Evolutionary conservation across 2,329 filamentous ascomycete genomes (phyloP).

Genomic region (Plectosphaerella cucumerina): DNA sequence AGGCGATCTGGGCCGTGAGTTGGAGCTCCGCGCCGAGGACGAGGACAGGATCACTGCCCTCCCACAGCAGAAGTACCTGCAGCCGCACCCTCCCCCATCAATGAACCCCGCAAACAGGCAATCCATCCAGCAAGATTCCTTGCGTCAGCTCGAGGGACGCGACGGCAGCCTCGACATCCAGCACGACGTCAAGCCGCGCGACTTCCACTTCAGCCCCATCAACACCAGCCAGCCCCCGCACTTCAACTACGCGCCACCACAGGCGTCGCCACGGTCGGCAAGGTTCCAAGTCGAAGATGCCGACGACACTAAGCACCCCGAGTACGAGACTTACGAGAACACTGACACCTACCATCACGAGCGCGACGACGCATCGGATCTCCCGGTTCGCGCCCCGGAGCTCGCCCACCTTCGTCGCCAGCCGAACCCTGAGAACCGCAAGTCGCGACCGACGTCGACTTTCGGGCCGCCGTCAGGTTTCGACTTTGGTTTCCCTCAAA

Average conservation of each 20-base stretch:
- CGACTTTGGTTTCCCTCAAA: slow-evolving; percentile 77
- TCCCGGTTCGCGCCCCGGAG: slow-evolving; percentile 43
- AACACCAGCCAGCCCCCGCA: slow-evolving; percentile 47
- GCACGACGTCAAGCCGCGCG: slow-evolving; percentile 29
- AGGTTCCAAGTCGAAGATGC: not conserved
- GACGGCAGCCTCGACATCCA: slow-evolving; percentile 38
- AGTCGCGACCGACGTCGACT: slow-evolving; percentile 46
- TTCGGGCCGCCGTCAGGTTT: slow-evolving; percentile 61
- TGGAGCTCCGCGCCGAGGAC: slow-evolving; percentile 74
- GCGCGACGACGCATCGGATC: slow-evolving; percentile 8
- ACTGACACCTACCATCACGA: slow-evolving; percentile 1
- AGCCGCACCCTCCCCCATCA: slow-evolving; percentile 36
- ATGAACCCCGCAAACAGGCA: slow-evolving; percentile 20
- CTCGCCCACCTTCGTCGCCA: slow-evolving; percentile 51
- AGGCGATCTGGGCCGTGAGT: slow-evolving; percentile 74
- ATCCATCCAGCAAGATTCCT: slow-evolving; percentile 39
- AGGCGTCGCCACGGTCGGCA: slow-evolving; percentile 29
- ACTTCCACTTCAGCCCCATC: slow-evolving; percentile 57
- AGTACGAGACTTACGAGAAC: not conserved
- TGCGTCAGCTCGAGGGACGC: slow-evolving; percentile 45
- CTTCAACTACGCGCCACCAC: slow-evolving; percentile 54
- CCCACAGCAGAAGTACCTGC: slow-evolving; percentile 63
- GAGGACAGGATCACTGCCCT: slow-evolving; percentile 82
- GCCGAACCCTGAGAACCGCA: slow-evolving; percentile 26
- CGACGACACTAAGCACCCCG: not conserved